A percentile compares a stretch with the other conserved stretches of the same genome.
Conservation (phyloP, 2,329 filamentous ascomycete genomes). For the Colletotrichum paranaense region DNA sequence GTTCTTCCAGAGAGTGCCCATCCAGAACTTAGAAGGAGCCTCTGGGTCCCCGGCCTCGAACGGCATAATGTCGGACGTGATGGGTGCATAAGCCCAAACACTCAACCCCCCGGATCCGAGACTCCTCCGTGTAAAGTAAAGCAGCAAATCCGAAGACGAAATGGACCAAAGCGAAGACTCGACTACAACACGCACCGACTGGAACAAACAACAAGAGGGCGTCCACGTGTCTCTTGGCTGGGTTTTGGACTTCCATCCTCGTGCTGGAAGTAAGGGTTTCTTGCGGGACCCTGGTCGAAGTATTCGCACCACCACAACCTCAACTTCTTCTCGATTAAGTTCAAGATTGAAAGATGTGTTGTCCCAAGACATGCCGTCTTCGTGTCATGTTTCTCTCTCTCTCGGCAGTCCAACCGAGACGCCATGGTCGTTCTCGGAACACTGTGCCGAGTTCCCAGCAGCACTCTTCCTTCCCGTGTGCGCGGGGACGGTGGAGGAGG, state of each 20-base stretch:
- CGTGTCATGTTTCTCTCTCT: background rate
- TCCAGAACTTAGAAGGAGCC: too few relatives aligned
- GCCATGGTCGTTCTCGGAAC: background rate
- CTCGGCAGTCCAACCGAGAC: background rate
- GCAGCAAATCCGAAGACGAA: background rate
- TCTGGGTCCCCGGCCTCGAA: background rate
- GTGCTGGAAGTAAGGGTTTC: background rate
- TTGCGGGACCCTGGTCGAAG: background rate
- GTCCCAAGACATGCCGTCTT: background rate
- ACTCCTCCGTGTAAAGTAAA: constrained; percentile 17
- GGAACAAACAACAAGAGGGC: background rate
- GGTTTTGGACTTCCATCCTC: background rate
- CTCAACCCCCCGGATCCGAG: constrained; percentile 17
- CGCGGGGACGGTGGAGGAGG: background rate
- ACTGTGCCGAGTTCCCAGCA: background rate
- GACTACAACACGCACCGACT: background rate
- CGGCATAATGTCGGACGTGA: constrained; percentile 10
- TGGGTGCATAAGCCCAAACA: constrained; percentile 20
- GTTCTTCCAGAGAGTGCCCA: too few relatives aligned
- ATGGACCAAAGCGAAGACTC: constrained; percentile 6
- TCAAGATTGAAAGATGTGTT: background rate
- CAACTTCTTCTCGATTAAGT: background rate
- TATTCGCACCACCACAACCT: background rate
- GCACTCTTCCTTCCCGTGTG: background rate
- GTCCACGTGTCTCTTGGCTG: background rate